Evolutionary conservation across 345 rosid genomes (phyloP).

Genomic region (Litchi chinensis): DNA sequence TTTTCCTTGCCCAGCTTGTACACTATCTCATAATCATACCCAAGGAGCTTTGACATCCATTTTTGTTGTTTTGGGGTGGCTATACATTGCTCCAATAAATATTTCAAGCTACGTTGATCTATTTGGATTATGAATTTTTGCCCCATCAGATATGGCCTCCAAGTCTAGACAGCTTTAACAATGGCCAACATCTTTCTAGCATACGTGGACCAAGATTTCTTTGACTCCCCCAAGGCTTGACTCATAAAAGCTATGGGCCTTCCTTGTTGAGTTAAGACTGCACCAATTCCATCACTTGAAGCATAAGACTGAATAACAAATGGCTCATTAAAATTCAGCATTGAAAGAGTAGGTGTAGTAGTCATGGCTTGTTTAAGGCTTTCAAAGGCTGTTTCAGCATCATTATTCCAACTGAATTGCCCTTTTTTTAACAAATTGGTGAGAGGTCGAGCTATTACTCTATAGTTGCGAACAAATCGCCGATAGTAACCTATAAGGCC

Average conservation of each 20-base stretch:
- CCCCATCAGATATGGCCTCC: not conserved
- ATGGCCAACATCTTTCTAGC: not conserved
- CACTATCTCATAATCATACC: not conserved
- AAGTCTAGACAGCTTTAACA: not conserved
- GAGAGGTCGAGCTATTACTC: not conserved
- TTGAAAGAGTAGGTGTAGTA: too few species aligned
- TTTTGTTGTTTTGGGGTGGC: too few species aligned
- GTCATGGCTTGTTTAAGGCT: too few species aligned
- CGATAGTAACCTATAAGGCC: constrained; percentile 6
- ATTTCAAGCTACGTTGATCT: not conserved
- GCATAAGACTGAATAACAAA: not conserved
- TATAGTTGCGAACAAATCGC: not conserved
- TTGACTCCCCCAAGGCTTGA: not conserved
- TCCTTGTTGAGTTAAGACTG: not conserved
- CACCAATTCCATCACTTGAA: not conserved
- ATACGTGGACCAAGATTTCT: not conserved
- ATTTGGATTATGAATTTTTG: not conserved
- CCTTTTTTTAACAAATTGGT: constrained; percentile 14
- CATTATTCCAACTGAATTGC: not conserved
- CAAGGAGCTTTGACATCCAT: not conserved
- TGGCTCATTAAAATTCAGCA: not conserved
- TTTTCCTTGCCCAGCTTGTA: not conserved
- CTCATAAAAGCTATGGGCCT: not conserved
- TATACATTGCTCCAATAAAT: not conserved
- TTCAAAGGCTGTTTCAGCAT: not conserved